These are phyloP conservation scores for Lolium multiflorum DNA, from an alignment of 176 grass and related monocot genomes.

Conservation along the genomic window DNA sequence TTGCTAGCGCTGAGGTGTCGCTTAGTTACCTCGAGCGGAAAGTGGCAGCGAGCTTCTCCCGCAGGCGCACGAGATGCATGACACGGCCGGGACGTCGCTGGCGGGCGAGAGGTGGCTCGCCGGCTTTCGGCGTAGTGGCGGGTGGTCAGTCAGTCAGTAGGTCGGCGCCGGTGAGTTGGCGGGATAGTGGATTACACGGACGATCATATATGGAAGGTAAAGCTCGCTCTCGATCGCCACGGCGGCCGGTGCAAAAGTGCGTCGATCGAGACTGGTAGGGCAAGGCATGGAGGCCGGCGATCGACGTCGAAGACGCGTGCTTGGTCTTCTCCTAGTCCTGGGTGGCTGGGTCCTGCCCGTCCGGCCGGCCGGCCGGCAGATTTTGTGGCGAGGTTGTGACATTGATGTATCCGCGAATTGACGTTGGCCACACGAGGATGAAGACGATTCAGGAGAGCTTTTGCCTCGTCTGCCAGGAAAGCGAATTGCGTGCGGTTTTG, in stretches of 20 bases:
- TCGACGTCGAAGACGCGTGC: not conserved
- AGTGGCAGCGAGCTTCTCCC: not conserved
- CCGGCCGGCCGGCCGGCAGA: not conserved
- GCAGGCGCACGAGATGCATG: not conserved
- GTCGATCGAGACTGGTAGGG: not conserved
- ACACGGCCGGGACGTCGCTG: slow-evolving; percentile 9
- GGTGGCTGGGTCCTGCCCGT: not conserved
- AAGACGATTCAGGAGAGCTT: slow-evolving; percentile 36
- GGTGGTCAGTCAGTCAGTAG: not conserved
- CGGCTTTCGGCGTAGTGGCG: slow-evolving; percentile 55
- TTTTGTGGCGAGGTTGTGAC: not conserved
- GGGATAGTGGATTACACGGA: not conserved
- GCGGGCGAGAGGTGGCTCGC: not conserved
- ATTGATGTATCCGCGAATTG: not conserved
- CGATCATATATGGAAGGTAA: slow-evolving; percentile 35
- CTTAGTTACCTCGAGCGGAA: not conserved
- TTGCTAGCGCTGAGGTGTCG: not conserved
- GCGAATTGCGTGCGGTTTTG: not conserved
- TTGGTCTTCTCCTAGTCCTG: slow-evolving; percentile 21
- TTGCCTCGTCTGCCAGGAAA: not conserved
- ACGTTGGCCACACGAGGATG: slow-evolving; percentile 10
- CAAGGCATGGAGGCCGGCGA: not conserved
- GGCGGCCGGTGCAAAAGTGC: slow-evolving; percentile 28
- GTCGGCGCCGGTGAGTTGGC: slow-evolving; percentile 49
- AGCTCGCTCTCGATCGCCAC: not conserved